Conservation (phyloP, 495 filamentous ascomycete genomes). For the Aspergillus conjunctus region DNA sequence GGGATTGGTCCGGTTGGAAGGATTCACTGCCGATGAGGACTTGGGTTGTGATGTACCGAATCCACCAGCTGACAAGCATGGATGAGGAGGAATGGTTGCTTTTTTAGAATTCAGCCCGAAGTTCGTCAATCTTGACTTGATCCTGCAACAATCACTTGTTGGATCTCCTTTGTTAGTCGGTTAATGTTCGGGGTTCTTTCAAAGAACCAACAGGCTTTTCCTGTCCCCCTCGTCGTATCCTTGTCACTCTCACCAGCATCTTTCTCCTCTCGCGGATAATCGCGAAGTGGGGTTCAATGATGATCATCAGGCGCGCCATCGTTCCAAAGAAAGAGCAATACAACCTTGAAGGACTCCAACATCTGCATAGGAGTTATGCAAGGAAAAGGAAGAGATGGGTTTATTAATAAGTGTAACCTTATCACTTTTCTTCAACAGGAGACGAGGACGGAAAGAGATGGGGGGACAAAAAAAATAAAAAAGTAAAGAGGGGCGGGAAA, state of each 20-base stretch:
- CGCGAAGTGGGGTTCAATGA: background rate
- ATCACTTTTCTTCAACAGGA: background rate
- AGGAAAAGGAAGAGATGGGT: conserved; percentile 5
- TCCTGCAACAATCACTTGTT: background rate
- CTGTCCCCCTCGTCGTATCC: background rate
- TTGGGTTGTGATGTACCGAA: conserved; percentile 1
- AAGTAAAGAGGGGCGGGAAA: background rate
- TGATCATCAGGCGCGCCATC: conserved; percentile 1
- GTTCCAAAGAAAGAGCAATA: background rate
- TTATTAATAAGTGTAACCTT: background rate
- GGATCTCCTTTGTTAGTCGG: background rate
- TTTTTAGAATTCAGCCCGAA: conserved; percentile 7
- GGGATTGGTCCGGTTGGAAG: background rate
- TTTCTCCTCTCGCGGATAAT: background rate
- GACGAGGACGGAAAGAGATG: background rate
- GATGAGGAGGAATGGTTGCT: background rate
- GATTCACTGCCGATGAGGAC: background rate
- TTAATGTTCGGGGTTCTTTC: background rate
- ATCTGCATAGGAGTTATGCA: background rate
- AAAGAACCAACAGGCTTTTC: background rate
- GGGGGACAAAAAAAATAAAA: background rate
- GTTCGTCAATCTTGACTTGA: conserved; percentile 3
- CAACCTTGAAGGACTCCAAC: background rate
- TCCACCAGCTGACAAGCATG: background rate
- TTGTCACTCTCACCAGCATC: background rate